These are phyloP conservation scores for Colletotrichum melonis DNA, from an alignment of 2,329 filamentous ascomycete species.

Conservation along the genomic window DNA sequence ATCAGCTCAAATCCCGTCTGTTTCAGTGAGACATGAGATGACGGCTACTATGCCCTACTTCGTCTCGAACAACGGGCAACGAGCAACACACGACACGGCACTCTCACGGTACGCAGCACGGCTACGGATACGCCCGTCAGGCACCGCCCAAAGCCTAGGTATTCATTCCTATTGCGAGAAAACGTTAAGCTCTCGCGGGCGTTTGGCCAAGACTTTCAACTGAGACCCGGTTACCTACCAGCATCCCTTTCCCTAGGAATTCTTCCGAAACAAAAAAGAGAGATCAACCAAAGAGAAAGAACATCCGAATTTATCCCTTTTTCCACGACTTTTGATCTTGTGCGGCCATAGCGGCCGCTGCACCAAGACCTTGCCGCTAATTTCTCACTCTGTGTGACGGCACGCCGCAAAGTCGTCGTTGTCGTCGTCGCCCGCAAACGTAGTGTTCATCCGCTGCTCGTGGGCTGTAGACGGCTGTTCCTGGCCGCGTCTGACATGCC, in stretches of 20 bases:
- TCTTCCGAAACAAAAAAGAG: not conserved
- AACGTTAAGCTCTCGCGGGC: not conserved
- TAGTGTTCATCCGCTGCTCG: slow-evolving; percentile 5
- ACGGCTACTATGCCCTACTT: slow-evolving; percentile 14
- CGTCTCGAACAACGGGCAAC: slow-evolving; percentile 14
- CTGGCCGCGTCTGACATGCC: slow-evolving; percentile 10
- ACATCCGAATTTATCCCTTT: slow-evolving; percentile 4
- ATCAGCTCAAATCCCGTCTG: slow-evolving; percentile 20
- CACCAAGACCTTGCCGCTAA: not conserved
- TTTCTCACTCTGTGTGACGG: not conserved
- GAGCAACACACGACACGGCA: not conserved
- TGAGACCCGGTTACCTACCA: slow-evolving; percentile 7
- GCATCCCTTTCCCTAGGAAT: not conserved
- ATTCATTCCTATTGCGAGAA: not conserved
- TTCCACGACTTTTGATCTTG: not conserved
- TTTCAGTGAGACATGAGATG: slow-evolving; percentile 30
- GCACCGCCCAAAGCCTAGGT: slow-evolving; percentile 12
- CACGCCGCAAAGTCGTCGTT: not conserved
- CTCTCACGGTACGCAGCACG: no score
- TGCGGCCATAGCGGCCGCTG: not conserved
- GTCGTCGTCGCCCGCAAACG: slow-evolving; percentile 11
- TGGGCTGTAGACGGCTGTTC: not conserved
- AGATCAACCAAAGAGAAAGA: not conserved
- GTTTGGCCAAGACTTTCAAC: slow-evolving; percentile 9
- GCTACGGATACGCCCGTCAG: not conserved